Evolutionary conservation across 176 grass and related monocot genomes (phyloP), one percentile per base, ranked within the genome.

Genomic region (Oryza meridionalis): DNA sequence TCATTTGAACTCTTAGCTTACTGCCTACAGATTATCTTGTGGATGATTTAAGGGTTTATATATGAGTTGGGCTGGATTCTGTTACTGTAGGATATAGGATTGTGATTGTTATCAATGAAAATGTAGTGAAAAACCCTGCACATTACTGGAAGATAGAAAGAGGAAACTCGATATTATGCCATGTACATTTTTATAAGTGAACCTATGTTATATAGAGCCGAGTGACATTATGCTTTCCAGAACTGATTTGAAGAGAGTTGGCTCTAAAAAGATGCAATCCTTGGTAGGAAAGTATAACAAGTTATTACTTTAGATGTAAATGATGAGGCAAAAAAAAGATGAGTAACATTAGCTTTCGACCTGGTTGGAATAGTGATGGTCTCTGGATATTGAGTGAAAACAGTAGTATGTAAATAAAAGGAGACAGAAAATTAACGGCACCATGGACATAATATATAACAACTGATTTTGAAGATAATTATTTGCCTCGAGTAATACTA

Each of bases 221-320:
- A 45, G 16, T 27, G 26, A 71, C 21, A 43, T 22, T 37, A 45
- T 71, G 69, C 19, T 44, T 43, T 71, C 21, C 19, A 44, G 11
- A 72, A 72, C 11, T 45, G 43, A 45, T 46, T 72, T 72, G 69
- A 26, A 72, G 11, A 72, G 42, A 44, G 40, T 67, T 16, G 11
- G 4, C 15, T 72, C 21, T 72, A 25, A 45, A 70, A 72, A 25
- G 69, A 46, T 72, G n/a, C 40, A 72, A 45, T 72, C n/a, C 69
- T 72, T 72, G 21, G 40, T 72, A 72, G n/a, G 27, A 16, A 33
- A 72, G 37, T 72, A 72, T 13, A 45, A 14, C 32, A 72, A 13
- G 4, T 72, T 45, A 72, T 72, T 72, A 72, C 40, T 72, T 72
- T 40, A 72, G 40, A 45, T 72, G 40, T 45, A 72, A 72, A 46